A percentile compares a stretch with the other conserved stretches of the same genome.
phyloP scores from a whole-genome alignment of 306 rosid species.

The Prinsepia uniflora region DNA sequence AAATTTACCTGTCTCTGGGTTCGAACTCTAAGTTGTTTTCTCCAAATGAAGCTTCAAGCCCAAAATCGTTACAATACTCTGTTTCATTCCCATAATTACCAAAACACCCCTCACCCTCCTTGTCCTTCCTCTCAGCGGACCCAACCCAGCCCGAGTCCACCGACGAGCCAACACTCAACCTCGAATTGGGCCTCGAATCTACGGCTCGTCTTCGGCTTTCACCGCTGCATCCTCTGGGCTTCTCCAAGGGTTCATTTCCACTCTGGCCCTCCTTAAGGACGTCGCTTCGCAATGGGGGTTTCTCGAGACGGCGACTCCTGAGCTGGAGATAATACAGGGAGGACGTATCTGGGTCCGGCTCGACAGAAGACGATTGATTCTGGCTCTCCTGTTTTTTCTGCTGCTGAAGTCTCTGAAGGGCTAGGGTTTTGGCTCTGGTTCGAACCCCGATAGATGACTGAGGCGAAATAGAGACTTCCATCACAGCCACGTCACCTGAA shows the following conservation, averaged over 20 bases:
- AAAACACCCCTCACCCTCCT: conserved; percentile 17
- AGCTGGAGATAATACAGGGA: conserved; percentile 66
- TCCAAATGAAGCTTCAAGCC: conserved; percentile 51
- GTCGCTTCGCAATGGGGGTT: conserved; percentile 32
- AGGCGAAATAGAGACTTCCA: conserved; percentile 46
- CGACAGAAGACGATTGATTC: not conserved
- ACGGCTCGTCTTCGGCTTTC: conserved; percentile 10
- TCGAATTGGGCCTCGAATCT: conserved; percentile 22
- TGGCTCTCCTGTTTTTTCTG: conserved; percentile 7
- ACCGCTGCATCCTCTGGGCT: conserved; percentile 23
- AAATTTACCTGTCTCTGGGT: conserved; percentile 50
- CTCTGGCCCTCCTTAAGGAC: conserved; percentile 3
- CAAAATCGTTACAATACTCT: conserved; percentile 31
- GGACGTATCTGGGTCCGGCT: conserved; percentile 30
- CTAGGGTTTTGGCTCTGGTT: conserved; percentile 71
- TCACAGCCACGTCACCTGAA: conserved; percentile 48
- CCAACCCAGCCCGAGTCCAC: conserved; percentile 27
- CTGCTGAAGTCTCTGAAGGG: conserved; percentile 50
- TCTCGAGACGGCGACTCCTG: conserved; percentile 78
- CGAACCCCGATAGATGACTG: conserved; percentile 65
- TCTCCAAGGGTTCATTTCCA: not conserved
- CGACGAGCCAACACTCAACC: conserved; percentile 19
- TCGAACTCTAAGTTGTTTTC: conserved; percentile 56
- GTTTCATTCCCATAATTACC: conserved; percentile 8
- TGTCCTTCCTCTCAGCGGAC: conserved; percentile 4